Base-by-base conservation (phyloP, 768 basidiomycete species). In the Termitomyces sp. region DNA sequence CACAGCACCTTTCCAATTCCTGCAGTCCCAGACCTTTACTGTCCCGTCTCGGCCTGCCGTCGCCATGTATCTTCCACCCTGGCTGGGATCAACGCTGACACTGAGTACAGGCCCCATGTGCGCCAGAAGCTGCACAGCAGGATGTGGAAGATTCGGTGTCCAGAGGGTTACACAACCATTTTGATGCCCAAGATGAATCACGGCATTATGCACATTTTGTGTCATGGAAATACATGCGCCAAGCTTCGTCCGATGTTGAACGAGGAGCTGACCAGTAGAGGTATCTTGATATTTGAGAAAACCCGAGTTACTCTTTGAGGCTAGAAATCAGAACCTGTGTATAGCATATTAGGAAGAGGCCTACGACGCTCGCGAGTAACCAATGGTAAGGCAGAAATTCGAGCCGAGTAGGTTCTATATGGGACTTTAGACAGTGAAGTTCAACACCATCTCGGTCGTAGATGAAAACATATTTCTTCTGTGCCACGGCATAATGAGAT, bases 201-300 rank as follows among this genome's bases (percentile, higher is more conserved):
- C 93, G 13, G 94, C 97, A 71, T 89, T 95, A 75, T 98, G 95
- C 16, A 78, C 71, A 69, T 97, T 98, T 77, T 98, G 95, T 0
- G 91, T 77, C 86, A 99, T 91, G 41, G 90, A 83, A 36, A 76
- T 80, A 66, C 91, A 93, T 9, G 88, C 82, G 3, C 97, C 95
- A 28, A 96, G 81, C 68, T 92, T 93, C 9, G 95, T 96, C 23
- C 93, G 87, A 71, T 96, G 93, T 69, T 93, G 88, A 40, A 86
- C 84, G 36, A 98, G 77, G 41, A 97, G 79, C 56, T 86, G 80
- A 13, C 97, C 97, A 0, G 94, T 98, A 4, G 96, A 94, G 0
- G 93, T 95, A 69, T 99, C 97, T 75, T 96, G 94, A 74, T 98
- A 99, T 75, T 95, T 95, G 0, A 98, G 79, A 71, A 87, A 92